These are phyloP conservation scores for Cryphonectria japonica DNA, from an alignment of 2,329 filamentous ascomycete species.

Conservation along the genomic window DNA sequence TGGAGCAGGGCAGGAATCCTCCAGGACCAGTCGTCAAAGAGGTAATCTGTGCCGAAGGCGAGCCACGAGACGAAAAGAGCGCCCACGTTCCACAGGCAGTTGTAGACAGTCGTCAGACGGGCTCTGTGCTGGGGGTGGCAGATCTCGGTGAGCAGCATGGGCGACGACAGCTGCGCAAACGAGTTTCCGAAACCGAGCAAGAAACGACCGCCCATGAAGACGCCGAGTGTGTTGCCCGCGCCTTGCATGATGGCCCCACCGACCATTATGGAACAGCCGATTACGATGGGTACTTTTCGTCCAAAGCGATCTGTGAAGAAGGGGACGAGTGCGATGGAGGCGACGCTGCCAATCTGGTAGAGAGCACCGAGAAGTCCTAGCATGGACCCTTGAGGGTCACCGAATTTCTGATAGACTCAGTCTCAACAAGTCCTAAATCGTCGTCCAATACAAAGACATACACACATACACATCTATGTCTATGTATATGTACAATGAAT, in stretches of 20 bases:
- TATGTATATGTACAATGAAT: no score
- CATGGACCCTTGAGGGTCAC: slow-evolving; percentile 46
- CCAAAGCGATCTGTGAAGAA: slow-evolving; percentile 59
- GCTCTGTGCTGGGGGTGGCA: slow-evolving; percentile 55
- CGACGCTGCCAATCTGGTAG: slow-evolving; percentile 63
- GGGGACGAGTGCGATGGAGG: slow-evolving; percentile 60
- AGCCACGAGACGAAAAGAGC: slow-evolving; percentile 51
- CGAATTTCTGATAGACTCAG: slow-evolving; percentile 45
- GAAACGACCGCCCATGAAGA: slow-evolving; percentile 60
- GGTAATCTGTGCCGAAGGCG: slow-evolving; percentile 51
- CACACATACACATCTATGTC: no score
- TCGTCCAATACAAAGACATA: no score
- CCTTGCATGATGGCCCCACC: slow-evolving; percentile 61
- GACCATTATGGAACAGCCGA: slow-evolving; percentile 59
- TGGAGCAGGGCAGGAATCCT: slow-evolving; percentile 54
- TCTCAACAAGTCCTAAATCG: not conserved
- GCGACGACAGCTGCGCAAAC: slow-evolving; percentile 55
- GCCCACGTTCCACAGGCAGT: slow-evolving; percentile 60
- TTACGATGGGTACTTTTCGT: slow-evolving; percentile 54
- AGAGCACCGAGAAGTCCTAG: slow-evolving; percentile 60
- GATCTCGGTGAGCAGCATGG: slow-evolving; percentile 57
- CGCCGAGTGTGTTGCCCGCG: slow-evolving; percentile 47
- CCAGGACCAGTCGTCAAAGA: slow-evolving; percentile 56
- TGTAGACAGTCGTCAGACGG: slow-evolving; percentile 57
- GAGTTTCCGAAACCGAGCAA: slow-evolving; percentile 62